A percentile compares a stretch with the other conserved stretches of the same genome.
Evolutionary conservation across 768 basidiomycete species (phyloP).

Genomic region (Crepidotus variabilis): DNA sequence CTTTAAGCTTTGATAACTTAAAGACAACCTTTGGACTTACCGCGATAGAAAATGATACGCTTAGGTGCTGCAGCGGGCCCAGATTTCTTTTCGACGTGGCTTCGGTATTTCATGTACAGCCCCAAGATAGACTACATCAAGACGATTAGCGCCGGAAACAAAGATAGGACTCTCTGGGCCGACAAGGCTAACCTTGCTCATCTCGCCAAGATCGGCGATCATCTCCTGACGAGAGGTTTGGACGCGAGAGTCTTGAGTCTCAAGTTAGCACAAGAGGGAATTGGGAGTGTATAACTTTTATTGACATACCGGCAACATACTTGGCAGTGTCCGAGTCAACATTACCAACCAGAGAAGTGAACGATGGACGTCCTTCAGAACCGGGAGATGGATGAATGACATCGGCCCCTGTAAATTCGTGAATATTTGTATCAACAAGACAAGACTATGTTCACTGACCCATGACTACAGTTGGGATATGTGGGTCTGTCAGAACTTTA

Average conservation of each 20-base stretch:
- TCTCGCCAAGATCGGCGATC: conserved; percentile 64
- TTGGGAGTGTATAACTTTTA: not conserved
- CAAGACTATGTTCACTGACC: conserved; percentile 35
- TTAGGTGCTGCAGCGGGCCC: conserved; percentile 44
- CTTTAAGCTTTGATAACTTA: conserved; percentile 4
- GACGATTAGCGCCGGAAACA: not conserved
- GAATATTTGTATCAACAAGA: not conserved
- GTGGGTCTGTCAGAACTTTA: conserved; percentile 59
- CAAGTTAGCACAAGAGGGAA: conserved; percentile 10
- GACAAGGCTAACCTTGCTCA: conserved; percentile 51
- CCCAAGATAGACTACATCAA: conserved; percentile 38
- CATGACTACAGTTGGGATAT: conserved; percentile 77
- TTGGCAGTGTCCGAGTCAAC: conserved; percentile 76
- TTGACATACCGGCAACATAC: conserved; percentile 44
- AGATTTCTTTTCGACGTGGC: conserved; percentile 46
- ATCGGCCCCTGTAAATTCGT: conserved; percentile 55
- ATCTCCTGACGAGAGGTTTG: conserved; percentile 74
- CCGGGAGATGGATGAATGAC: conserved; percentile 84
- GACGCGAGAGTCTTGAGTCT: conserved; percentile 47
- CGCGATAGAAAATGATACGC: conserved; percentile 74
- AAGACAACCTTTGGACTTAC: conserved; percentile 27
- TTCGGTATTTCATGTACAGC: conserved; percentile 59
- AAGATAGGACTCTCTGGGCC: conserved; percentile 6
- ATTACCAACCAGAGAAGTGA: conserved; percentile 76
- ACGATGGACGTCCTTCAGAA: conserved; percentile 74